Evolutionary conservation across 768 basidiomycete genomes (phyloP).

Genomic region (Hericium alpestre): DNA sequence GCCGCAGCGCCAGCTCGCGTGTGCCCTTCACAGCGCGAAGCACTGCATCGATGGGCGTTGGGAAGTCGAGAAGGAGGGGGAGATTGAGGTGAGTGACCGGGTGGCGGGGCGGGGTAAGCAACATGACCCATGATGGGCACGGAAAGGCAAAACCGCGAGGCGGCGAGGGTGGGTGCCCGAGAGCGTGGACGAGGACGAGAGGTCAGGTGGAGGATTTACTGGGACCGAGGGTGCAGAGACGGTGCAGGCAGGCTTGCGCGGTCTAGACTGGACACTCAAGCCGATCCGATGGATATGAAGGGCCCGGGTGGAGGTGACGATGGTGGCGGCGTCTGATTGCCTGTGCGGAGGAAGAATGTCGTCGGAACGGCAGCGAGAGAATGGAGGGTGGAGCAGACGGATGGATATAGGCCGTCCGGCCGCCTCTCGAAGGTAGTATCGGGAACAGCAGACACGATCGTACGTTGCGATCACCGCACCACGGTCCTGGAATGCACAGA

Average conservation of each 20-base stretch:
- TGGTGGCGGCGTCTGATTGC: not conserved
- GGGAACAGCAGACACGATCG: too few species aligned
- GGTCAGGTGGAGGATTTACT: not conserved
- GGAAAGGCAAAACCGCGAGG: not conserved
- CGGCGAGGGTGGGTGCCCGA: not conserved
- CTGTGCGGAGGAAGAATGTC: not conserved
- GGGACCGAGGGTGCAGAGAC: not conserved
- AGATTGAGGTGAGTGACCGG: not conserved
- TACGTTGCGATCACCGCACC: too few species aligned
- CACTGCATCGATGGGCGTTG: not conserved
- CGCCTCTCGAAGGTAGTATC: too few species aligned
- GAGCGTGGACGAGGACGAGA: not conserved
- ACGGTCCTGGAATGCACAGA: too few species aligned
- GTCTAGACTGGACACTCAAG: not conserved
- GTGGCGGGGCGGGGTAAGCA: not conserved
- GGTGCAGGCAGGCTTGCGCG: not conserved
- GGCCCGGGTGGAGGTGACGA: not conserved
- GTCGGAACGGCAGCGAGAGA: not conserved
- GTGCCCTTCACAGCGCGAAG: not conserved
- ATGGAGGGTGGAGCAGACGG: not conserved
- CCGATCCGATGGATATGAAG: not conserved
- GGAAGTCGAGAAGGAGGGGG: not conserved
- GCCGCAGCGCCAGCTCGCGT: not conserved
- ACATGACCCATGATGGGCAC: not conserved
- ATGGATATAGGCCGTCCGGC: not conserved